Conservation (phyloP, 495 filamentous ascomycete species). For the Emericellopsis terricola region DNA sequence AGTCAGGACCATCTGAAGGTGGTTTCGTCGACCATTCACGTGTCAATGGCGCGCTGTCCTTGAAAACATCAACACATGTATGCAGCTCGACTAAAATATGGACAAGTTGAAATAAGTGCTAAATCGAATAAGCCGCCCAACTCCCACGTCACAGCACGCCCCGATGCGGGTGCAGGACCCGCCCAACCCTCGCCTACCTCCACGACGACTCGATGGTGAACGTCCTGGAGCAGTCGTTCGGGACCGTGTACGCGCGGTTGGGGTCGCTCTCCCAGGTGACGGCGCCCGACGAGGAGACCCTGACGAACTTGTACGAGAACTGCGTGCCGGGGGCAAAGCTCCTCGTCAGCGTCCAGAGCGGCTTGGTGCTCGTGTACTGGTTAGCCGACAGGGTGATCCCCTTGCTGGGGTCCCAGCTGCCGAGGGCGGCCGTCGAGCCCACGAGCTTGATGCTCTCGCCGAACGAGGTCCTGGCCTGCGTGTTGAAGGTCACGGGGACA, state of each 20-base stretch:
- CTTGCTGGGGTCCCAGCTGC: slow-evolving; percentile 32
- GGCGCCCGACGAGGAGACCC: slow-evolving; percentile 30
- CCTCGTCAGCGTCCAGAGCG: slow-evolving; percentile 37
- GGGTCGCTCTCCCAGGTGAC: slow-evolving; percentile 48
- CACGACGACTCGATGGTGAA: slow-evolving; percentile 20
- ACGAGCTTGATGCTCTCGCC: slow-evolving; percentile 43
- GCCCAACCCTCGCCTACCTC: too few relatives aligned
- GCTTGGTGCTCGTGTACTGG: slow-evolving; percentile 34
- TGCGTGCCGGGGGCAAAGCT: slow-evolving; percentile 29
- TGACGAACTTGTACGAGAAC: slow-evolving; percentile 55
- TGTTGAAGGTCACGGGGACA: slow-evolving; percentile 42
- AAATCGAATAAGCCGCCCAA: too few relatives aligned
- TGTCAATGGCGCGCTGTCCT: too few relatives aligned
- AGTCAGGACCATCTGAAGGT: too few relatives aligned
- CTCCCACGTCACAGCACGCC: too few relatives aligned
- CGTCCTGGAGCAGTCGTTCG: slow-evolving; percentile 25
- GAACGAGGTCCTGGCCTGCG: slow-evolving; percentile 30
- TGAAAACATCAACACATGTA: too few relatives aligned
- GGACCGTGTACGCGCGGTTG: slow-evolving; percentile 40
- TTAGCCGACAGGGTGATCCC: slow-evolving; percentile 33
- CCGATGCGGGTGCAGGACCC: too few relatives aligned
- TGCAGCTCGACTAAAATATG: too few relatives aligned
- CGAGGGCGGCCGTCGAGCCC: slow-evolving; percentile 35
- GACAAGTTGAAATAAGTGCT: too few relatives aligned
- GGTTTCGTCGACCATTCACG: too few relatives aligned